Conservation (phyloP, 108 stramenopile genomes). For the Epithemia pelagica region DNA sequence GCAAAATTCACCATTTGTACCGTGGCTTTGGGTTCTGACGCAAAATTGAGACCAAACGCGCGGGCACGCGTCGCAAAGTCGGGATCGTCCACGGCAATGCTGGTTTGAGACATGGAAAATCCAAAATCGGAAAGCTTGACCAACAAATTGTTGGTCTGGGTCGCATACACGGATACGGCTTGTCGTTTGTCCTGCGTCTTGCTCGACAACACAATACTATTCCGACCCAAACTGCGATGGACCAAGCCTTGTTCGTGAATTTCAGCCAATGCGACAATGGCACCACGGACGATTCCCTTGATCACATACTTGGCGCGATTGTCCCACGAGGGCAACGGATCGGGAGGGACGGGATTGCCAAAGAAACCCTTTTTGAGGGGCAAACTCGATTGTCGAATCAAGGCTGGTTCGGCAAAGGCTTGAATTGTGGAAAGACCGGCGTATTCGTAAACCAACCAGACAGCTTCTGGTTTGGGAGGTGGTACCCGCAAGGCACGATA, state of each 20-base stretch:
- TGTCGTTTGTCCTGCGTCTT: slow-evolving; percentile 62
- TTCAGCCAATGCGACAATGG: slow-evolving; percentile 51
- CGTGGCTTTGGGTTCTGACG: slow-evolving; percentile 18
- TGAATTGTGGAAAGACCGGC: slow-evolving; percentile 52
- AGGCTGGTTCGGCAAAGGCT: slow-evolving; percentile 39
- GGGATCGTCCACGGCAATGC: slow-evolving; percentile 40
- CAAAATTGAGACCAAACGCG: slow-evolving; percentile 48
- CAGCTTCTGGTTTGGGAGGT: slow-evolving; percentile 53
- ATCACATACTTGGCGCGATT: slow-evolving; percentile 65
- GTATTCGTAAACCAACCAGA: slow-evolving; percentile 80
- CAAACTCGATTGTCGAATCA: slow-evolving; percentile 29
- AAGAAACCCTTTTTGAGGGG: slow-evolving; percentile 62
- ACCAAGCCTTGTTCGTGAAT: slow-evolving; percentile 65
- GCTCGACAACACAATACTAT: slow-evolving; percentile 43
- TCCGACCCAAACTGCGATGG: slow-evolving; percentile 74
- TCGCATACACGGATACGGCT: slow-evolving; percentile 47
- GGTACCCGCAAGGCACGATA: slow-evolving; percentile 59
- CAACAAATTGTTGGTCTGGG: slow-evolving; percentile 21
- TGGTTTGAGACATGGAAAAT: slow-evolving; percentile 45
- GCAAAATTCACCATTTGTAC: slow-evolving; percentile 47
- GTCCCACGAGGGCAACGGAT: slow-evolving; percentile 46
- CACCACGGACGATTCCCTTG: slow-evolving; percentile 47
- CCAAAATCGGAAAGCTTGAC: slow-evolving; percentile 75
- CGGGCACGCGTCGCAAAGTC: slow-evolving; percentile 55
- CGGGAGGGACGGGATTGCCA: slow-evolving; percentile 40